Percentiles rank a stretch among this genome's conserved stretches.
Evolutionary conservation across 1,284 basidiomycete genomes (phyloP).

Genomic region (Papiliotrema terrestris): DNA sequence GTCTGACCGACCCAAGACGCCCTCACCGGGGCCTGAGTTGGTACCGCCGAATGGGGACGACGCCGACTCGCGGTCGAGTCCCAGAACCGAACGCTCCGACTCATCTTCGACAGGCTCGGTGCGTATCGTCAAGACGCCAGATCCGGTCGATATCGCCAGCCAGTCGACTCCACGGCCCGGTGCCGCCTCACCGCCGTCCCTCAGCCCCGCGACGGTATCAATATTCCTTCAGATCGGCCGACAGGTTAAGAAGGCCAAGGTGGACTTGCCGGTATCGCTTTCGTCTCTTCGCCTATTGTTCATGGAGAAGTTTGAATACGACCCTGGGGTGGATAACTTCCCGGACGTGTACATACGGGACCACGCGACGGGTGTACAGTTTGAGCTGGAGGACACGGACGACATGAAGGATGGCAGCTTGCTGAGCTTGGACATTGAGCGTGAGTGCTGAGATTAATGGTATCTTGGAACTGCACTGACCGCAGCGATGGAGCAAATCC

Average conservation of each 20-base stretch:
- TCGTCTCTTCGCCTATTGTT: conserved; percentile 61
- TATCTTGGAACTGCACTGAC: not conserved
- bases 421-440: conserved; percentile 91
- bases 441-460: conserved; percentile 56
- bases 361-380: conserved; percentile 83
- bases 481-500: conserved; percentile 94
- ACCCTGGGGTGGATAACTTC: conserved; percentile 87
- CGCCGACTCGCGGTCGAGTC: not conserved
- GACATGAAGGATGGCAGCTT: conserved; percentile 86
- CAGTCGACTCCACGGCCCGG: conserved; percentile 21
- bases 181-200: conserved; percentile 3
- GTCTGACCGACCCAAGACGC: not conserved
- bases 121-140: conserved; percentile 24
- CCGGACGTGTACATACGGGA: conserved; percentile 95
- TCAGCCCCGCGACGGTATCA: conserved; percentile 52
- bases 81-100: conserved; percentile 7
- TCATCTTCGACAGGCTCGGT: conserved; percentile 12
- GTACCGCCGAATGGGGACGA: not conserved
- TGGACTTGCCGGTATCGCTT: conserved; percentile 62
- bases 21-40: not conserved
- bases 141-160: conserved; percentile 12
- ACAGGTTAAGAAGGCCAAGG: conserved; percentile 80
- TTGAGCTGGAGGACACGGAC: conserved; percentile 92
- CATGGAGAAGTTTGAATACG: conserved; percentile 93
- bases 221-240: conserved; percentile 88